Conservation (phyloP, 2,329 filamentous ascomycete genomes). For the Microsporum ferrugineum region DNA sequence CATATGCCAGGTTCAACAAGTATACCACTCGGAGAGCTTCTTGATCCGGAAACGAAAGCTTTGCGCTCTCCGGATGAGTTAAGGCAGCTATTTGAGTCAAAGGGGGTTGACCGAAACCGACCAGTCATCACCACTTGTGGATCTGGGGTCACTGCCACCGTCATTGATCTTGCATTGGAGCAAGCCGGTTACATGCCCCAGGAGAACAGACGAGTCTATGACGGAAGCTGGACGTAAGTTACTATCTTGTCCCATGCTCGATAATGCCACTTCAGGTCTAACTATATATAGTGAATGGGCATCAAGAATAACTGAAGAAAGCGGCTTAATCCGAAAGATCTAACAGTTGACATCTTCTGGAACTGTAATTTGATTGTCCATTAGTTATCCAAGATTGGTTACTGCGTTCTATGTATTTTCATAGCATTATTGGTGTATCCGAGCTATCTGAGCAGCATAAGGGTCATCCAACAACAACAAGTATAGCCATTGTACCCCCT, state of each 20-base stretch:
- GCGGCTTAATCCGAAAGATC: conserved; percentile 33
- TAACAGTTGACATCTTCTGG: neutral
- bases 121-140: conserved; percentile 84
- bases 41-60: conserved; percentile 74
- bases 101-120: conserved; percentile 64
- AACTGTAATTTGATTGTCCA: neutral
- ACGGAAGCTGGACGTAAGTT: conserved; percentile 92
- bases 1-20: conserved; percentile 84
- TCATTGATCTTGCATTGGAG: conserved; percentile 76
- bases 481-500: neutral
- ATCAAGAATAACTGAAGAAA: conserved; percentile 36
- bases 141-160: conserved; percentile 83
- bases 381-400: neutral
- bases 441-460: neutral
- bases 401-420: neutral
- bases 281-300: conserved; percentile 38
- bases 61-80: conserved; percentile 63
- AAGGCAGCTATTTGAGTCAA: conserved; percentile 62
- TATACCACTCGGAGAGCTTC: conserved; percentile 64
- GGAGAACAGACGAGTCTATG: conserved; percentile 66
- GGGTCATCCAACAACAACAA: neutral
- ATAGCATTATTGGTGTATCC: neutral
- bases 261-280: conserved; percentile 9
- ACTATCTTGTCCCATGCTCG: neutral
- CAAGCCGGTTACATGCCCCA: conserved; percentile 62